Conservation (phyloP, 2,329 filamentous ascomycete genomes). For the Dactylellina haptotyla region DNA sequence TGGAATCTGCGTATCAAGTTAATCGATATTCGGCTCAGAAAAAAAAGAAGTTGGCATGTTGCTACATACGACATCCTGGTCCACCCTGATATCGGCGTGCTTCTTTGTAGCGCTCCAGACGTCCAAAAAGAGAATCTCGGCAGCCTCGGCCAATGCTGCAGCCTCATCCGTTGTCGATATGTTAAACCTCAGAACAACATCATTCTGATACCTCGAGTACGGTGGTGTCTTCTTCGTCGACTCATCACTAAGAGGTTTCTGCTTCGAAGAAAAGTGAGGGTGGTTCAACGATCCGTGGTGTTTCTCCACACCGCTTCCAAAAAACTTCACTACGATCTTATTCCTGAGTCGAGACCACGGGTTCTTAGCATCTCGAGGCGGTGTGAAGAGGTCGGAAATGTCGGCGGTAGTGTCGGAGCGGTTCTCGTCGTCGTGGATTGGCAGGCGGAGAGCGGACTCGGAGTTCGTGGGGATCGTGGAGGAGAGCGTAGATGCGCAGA, state of each 20-base stretch:
- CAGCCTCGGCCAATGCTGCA: slow-evolving; percentile 75
- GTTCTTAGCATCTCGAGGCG: slow-evolving; percentile 36
- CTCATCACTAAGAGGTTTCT: slow-evolving; percentile 41
- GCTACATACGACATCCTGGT: slow-evolving; percentile 75
- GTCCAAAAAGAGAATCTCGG: slow-evolving; percentile 81
- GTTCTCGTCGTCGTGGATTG: slow-evolving; percentile 45
- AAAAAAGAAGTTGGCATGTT: slow-evolving; percentile 13
- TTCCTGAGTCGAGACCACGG: slow-evolving; percentile 54
- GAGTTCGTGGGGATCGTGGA: slow-evolving; percentile 44
- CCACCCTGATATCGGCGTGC: slow-evolving; percentile 85
- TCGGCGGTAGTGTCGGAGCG: slow-evolving; percentile 17
- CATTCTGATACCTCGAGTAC: slow-evolving; percentile 71
- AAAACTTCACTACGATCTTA: slow-evolving; percentile 55
- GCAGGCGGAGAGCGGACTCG: slow-evolving; percentile 43
- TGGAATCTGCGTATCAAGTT: slow-evolving; percentile 65
- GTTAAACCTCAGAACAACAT: slow-evolving; percentile 91
- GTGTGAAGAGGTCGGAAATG: slow-evolving; percentile 43
- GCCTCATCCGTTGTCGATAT: slow-evolving; percentile 76
- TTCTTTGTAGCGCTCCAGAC: slow-evolving; percentile 86
- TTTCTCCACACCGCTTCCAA: slow-evolving; percentile 57
- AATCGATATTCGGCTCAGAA: not conserved
- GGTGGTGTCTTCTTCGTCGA: slow-evolving; percentile 13
- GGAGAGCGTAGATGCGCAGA: slow-evolving; percentile 40
- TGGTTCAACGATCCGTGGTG: slow-evolving; percentile 57
- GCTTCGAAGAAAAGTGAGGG: slow-evolving; percentile 54